Evolutionary conservation across 1,284 basidiomycete species (phyloP).

Genomic region (Meripilus lineatus): DNA sequence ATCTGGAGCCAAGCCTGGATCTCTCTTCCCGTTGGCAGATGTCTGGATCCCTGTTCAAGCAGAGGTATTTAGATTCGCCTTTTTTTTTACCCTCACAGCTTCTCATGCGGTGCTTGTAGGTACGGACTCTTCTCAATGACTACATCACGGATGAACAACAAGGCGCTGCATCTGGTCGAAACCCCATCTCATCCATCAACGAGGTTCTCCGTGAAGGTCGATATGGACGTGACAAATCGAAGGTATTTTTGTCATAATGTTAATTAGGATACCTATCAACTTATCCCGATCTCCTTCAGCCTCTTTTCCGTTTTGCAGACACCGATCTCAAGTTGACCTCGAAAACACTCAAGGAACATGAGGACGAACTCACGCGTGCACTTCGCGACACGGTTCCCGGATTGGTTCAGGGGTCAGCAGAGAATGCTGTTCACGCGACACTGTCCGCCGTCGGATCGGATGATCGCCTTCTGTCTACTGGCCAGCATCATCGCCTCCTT

Average conservation of each 20-base stretch:
- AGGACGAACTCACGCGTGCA: constrained; percentile 82
- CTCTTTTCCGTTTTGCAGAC: constrained; percentile 88
- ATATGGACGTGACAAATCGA: constrained; percentile 71
- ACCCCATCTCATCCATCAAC: constrained; percentile 90
- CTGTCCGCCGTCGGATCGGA: constrained; percentile 59
- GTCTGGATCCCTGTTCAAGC: constrained; percentile 91
- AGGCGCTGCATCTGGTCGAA: constrained; percentile 70
- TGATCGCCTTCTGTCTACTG: constrained; percentile 64
- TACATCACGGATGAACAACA: constrained; percentile 90
- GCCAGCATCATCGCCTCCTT: constrained; percentile 81
- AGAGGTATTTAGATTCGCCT: constrained; percentile 58
- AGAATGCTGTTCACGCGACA: constrained; percentile 58
- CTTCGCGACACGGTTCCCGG: constrained; percentile 93
- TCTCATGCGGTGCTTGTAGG: constrained; percentile 42
- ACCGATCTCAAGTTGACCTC: constrained; percentile 72
- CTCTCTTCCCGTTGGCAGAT: constrained; percentile 79
- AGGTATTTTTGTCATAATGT: constrained; percentile 41
- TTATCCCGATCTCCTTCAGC: constrained; percentile 35
- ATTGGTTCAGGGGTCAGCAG: constrained; percentile 69
- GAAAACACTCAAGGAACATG: constrained; percentile 70
- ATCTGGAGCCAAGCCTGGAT: constrained; percentile 66
- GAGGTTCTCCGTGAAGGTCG: constrained; percentile 88
- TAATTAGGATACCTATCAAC: not conserved
- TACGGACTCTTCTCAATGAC: constrained; percentile 83
- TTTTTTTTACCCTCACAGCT: constrained; percentile 3